Percentiles rank a stretch among this genome's conserved stretches.
Evolutionary conservation across 371 early-diverging fungal genomes (phyloP).

Genomic region (Apophysomyces variabilis): DNA sequence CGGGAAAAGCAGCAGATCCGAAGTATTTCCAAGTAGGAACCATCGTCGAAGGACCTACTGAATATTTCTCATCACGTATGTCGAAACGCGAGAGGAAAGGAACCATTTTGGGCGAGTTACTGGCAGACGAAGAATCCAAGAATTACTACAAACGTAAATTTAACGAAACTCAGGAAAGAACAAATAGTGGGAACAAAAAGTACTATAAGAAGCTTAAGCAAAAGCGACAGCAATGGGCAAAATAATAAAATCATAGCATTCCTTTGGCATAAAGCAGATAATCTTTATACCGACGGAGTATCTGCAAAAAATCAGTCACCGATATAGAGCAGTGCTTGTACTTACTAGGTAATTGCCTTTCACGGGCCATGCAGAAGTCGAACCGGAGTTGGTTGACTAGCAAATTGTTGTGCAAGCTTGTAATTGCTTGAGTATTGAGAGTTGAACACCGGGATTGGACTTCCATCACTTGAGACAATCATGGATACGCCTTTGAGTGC

Average conservation of each 20-base stretch:
- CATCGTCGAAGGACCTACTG: conserved; percentile 86
- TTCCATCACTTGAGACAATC: too few relatives aligned
- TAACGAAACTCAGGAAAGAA: conserved; percentile 72
- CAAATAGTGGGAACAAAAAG: conserved; percentile 64
- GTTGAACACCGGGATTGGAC: too few relatives aligned
- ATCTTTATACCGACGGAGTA: too few relatives aligned
- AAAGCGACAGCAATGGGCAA: conserved; percentile 1
- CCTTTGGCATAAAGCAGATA: background rate
- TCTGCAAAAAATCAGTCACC: too few relatives aligned
- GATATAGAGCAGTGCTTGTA: too few relatives aligned
- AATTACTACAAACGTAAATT: conserved; percentile 88
- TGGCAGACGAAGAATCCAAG: conserved; percentile 76
- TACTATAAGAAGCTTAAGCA: conserved; percentile 59
- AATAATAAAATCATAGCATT: background rate
- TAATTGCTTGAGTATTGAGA: too few relatives aligned
- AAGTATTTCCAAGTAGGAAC: conserved; percentile 95
- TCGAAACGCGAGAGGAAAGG: conserved; percentile 83
- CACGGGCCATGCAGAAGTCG: too few relatives aligned
- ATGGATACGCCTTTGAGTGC: too few relatives aligned
- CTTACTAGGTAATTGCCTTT: too few relatives aligned
- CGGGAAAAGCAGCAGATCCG: conserved; percentile 69
- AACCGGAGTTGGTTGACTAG: too few relatives aligned
- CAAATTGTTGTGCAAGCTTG: too few relatives aligned
- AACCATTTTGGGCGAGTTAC: conserved; percentile 87
- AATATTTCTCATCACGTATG: conserved; percentile 85